Evolutionary conservation across 2,329 filamentous ascomycete species (phyloP).

Genomic region (Lasiodiplodia theobromae): DNA sequence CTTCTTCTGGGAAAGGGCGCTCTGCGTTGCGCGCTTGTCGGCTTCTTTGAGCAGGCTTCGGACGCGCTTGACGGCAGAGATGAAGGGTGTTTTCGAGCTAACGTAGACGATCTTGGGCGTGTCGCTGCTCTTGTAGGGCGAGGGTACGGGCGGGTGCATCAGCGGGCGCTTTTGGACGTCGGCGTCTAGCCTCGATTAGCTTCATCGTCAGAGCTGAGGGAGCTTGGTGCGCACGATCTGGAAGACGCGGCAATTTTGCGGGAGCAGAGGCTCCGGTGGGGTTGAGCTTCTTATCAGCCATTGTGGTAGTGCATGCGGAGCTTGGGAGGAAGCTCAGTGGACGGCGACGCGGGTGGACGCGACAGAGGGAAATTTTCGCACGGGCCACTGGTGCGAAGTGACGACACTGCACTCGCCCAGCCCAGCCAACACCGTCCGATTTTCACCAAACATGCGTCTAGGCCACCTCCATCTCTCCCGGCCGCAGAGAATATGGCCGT

Average conservation of each 20-base stretch:
- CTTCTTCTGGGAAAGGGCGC: conserved; percentile 14
- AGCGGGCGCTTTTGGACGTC: conserved; percentile 64
- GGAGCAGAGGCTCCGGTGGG: background rate
- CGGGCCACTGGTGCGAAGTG: conserved; percentile 3
- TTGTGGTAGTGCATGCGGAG: background rate
- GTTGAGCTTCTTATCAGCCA: background rate
- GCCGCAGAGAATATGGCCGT: conserved; percentile 18
- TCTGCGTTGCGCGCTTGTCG: conserved; percentile 51
- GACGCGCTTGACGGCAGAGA: conserved; percentile 71
- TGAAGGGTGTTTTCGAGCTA: conserved; percentile 69
- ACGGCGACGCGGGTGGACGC: conserved; percentile 15
- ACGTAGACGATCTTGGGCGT: conserved; percentile 70
- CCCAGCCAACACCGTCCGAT: background rate
- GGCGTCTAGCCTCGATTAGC: conserved; percentile 48
- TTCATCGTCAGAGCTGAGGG: background rate
- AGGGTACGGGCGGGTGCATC: conserved; percentile 62
- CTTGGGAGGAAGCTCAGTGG: conserved; percentile 32
- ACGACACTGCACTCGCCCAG: background rate
- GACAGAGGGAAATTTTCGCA: conserved; percentile 23
- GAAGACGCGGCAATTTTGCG: conserved; percentile 31
- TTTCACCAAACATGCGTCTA: conserved; percentile 13
- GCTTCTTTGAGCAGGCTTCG: conserved; percentile 67
- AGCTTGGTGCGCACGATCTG: conserved; percentile 35
- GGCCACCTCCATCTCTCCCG: conserved; percentile 24
- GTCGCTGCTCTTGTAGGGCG: conserved; percentile 58